These are phyloP conservation scores for Globisporangium spiculum DNA, from an alignment of 352 stramenopile genomes.

Conservation along the genomic window DNA sequence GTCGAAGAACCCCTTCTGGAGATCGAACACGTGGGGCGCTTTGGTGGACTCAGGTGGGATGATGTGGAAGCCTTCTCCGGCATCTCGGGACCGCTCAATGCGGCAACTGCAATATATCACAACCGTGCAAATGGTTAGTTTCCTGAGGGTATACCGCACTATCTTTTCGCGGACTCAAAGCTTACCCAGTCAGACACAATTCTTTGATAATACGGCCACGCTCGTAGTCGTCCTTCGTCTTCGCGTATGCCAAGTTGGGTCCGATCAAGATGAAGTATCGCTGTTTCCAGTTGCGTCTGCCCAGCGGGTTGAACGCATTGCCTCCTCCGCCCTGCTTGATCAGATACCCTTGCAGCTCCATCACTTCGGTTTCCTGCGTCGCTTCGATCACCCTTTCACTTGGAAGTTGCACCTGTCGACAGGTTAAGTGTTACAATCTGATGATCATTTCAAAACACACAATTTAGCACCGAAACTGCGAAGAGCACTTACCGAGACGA, in stretches of 20 bases:
- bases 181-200: constrained; percentile 69
- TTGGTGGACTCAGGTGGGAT: constrained; percentile 53
- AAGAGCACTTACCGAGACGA: constrained; percentile 52
- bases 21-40: constrained; percentile 63
- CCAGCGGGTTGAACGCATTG: constrained; percentile 72
- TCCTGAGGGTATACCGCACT: neutral
- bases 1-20: constrained; percentile 75
- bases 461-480: neutral
- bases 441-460: neutral
- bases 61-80: constrained; percentile 84
- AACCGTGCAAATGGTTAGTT: neutral
- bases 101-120: constrained; percentile 37
- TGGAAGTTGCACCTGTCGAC: constrained; percentile 55
- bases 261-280: constrained; percentile 84
- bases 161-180: neutral
- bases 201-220: constrained; percentile 86
- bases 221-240: constrained; percentile 86
- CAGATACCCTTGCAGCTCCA: constrained; percentile 76
- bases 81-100: constrained; percentile 68
- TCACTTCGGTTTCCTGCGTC: constrained; percentile 58
- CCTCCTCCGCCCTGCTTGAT: constrained; percentile 85
- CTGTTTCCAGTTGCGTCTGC: constrained; percentile 87
- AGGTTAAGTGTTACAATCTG: neutral
- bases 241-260: constrained; percentile 73
- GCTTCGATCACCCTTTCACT: constrained; percentile 81